Evolutionary conservation across 2,329 filamentous ascomycete species (phyloP), one percentile per base, ranked within the genome.

Genomic region (Aspergillus fijiensis): DNA sequence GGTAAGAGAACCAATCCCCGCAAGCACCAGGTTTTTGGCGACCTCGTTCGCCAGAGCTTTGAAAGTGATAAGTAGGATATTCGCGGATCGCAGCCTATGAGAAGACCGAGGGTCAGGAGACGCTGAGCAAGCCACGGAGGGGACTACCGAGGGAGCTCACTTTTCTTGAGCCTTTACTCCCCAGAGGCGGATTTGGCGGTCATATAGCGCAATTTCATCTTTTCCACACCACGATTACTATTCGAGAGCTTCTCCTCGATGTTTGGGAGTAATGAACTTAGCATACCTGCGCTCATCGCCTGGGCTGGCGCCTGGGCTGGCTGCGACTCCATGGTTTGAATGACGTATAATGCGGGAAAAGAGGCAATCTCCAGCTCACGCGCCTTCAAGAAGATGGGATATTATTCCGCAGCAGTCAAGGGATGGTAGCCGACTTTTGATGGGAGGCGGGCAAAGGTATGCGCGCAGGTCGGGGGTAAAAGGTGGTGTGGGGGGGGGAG

Each of bases 191-290:
- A 99, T 97, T 76, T 99, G 95, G 53, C 95, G 89, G 78, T 99
- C 95, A 75, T 99, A 99, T 5, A 98, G 87, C 14, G 94, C 95
- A 71, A 98, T 96, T 74, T 99, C 95, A 77, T 98, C 95, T 91
- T 63, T 64, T 12, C 7, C 31, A 29, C 33, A 21, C 16, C 33
- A 55, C 52, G 54, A 47, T 42, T 19, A 50, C 58, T 55, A 57
- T 62, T 25, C 53, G 47, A 16, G 35, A n/a, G 54, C 14, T 27
- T 16, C 21, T 35, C 27, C n/a, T n/a, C 10, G 29, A 31, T 19
- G 14, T 14, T 3, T 29, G 27, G 5, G 3, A 21, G 2, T 14
- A 9, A 16, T 31, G 3, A 50, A 11, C 16, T 49, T 27, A 25
- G 10, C 70, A 62, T 65, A 73, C 74, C 74, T 50, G 76, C 73